Conservation (phyloP, 805 yeast genomes). For the Teunomyces lycoperdinae region DNA sequence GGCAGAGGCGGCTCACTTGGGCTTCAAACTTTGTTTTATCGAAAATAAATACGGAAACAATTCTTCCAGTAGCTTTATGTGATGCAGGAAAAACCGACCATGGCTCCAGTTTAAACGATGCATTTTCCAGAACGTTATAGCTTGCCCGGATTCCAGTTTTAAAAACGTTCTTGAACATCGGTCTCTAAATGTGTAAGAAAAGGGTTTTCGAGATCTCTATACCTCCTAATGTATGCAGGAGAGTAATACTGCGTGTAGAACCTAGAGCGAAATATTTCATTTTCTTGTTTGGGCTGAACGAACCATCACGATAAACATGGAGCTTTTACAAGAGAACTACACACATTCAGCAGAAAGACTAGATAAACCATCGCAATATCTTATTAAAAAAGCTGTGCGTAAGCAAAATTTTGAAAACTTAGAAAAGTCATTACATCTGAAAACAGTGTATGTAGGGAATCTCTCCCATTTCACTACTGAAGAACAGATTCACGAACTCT, state of each 20-base stretch:
- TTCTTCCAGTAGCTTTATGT: slow-evolving; percentile 55
- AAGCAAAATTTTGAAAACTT: slow-evolving; percentile 56
- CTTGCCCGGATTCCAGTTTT: slow-evolving; percentile 60
- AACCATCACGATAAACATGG: slow-evolving; percentile 15
- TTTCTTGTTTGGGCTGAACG: background rate
- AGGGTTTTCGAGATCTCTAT: background rate
- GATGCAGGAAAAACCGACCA: slow-evolving; percentile 90
- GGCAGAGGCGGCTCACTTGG: slow-evolving; percentile 39
- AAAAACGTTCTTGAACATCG: slow-evolving; percentile 53
- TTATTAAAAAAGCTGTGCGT: slow-evolving; percentile 62
- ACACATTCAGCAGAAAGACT: slow-evolving; percentile 63
- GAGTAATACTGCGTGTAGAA: background rate
- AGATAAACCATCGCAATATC: slow-evolving; percentile 69
- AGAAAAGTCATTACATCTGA: slow-evolving; percentile 59
- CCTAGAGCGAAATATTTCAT: background rate
- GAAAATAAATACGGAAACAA: slow-evolving; percentile 81
- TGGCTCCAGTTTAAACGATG: slow-evolving; percentile 71
- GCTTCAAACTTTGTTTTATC: slow-evolving; percentile 75
- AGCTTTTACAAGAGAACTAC: slow-evolving; percentile 45
- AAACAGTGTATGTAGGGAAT: slow-evolving; percentile 89
- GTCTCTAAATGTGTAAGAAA: background rate
- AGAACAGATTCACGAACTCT: slow-evolving; percentile 87
- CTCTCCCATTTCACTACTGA: slow-evolving; percentile 88
- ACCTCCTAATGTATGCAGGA: background rate
- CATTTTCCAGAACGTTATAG: slow-evolving; percentile 67